Percentiles rank a stretch among this genome's conserved stretches.
Conservation (phyloP, 257 asterid genomes). For the Schizonepeta tenuifolia region DNA sequence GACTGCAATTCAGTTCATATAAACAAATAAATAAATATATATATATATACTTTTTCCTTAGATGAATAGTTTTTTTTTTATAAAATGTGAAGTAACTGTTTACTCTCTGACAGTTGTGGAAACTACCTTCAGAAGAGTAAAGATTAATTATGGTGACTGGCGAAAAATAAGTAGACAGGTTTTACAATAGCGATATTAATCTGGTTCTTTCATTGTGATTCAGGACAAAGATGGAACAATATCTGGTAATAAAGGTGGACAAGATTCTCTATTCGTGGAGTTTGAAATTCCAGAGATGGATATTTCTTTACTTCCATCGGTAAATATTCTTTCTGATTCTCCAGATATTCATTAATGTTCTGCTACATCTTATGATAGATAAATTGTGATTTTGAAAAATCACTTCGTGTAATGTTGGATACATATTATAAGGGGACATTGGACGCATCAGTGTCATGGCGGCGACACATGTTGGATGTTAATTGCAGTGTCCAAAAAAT, state of each 20-base stretch:
- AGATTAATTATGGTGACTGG: slow-evolving; percentile 32
- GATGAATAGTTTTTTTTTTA: neutral
- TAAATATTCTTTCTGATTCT: slow-evolving; percentile 37
- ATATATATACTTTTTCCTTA: neutral
- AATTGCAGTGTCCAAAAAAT: neutral
- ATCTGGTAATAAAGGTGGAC: slow-evolving; percentile 36
- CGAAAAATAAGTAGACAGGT: slow-evolving; percentile 34
- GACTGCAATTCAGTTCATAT: neutral
- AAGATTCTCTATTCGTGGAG: slow-evolving; percentile 43
- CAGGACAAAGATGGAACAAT: slow-evolving; percentile 52
- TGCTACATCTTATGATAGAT: slow-evolving; percentile 9
- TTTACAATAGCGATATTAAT: slow-evolving; percentile 27
- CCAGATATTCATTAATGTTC: slow-evolving; percentile 20
- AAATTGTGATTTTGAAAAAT: neutral
- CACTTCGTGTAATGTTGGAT: slow-evolving; percentile 1
- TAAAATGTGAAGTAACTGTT: neutral
- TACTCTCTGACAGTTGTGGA: slow-evolving; percentile 27
- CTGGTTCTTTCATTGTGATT: slow-evolving; percentile 20
- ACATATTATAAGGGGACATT: neutral
- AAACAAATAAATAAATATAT: neutral
- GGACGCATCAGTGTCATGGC: slow-evolving; percentile 18
- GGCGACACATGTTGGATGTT: slow-evolving; percentile 5
- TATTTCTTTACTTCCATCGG: slow-evolving; percentile 47
- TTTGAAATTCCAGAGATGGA: slow-evolving; percentile 81
- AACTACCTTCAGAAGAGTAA: slow-evolving; percentile 35